A percentile compares a stretch with the other conserved stretches of the same genome.
phyloP scores from a whole-genome alignment of 805 yeast genomes.

The Sugiyamaella qingdaonensis region DNA sequence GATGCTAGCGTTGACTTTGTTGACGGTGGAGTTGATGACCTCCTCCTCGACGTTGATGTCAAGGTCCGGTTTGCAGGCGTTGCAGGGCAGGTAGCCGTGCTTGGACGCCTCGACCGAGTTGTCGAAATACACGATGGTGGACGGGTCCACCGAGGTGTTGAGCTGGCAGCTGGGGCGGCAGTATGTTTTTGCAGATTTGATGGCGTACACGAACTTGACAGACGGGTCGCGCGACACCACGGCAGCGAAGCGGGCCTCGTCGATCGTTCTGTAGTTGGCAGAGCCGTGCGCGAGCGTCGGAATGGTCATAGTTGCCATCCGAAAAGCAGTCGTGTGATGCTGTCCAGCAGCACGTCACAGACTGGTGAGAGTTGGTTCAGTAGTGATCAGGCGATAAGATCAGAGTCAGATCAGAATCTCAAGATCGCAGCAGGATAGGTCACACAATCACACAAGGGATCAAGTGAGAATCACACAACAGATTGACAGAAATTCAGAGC shows the following conservation, averaged over 20 bases:
- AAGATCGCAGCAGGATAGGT: no score
- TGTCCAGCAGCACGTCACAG: no score
- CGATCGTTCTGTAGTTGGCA: neutral
- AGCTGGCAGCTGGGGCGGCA: conserved; percentile 63
- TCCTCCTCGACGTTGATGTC: conserved; percentile 17
- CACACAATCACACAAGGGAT: no score
- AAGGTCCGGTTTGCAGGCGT: conserved; percentile 49
- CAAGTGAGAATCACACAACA: no score
- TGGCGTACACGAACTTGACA: conserved; percentile 50
- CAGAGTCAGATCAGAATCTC: no score
- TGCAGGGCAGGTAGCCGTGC: conserved; percentile 50
- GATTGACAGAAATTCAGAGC: no score
- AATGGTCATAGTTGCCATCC: no score
- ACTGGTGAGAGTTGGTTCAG: no score
- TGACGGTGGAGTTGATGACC: conserved; percentile 47
- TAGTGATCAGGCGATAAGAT: no score
- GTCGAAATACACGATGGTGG: conserved; percentile 42
- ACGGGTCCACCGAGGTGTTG: conserved; percentile 31
- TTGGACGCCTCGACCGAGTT: conserved; percentile 40
- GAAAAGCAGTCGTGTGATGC: neutral
- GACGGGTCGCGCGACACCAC: conserved; percentile 46
- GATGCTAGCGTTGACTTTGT: conserved; percentile 50
- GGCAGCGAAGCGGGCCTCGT: conserved; percentile 13
- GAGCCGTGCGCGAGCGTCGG: neutral
- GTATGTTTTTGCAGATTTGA: conserved; percentile 33